Base-by-base conservation (phyloP, 202 grass and related monocot species). In the Bolboschoenoplectus hybrid region DNA sequence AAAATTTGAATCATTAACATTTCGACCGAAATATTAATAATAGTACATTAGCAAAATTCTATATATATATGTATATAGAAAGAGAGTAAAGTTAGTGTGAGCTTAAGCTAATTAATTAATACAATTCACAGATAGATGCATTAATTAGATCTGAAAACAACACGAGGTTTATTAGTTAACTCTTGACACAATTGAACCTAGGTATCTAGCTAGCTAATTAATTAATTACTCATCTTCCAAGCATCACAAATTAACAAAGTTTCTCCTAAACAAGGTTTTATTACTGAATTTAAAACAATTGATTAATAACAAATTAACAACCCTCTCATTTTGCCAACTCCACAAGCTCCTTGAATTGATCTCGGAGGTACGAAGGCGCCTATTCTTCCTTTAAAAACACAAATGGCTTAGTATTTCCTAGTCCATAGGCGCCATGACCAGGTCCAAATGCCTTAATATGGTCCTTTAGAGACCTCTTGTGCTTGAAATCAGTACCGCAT, bases 401-500 rank as follows among this genome's bases (percentile, higher is more conserved):
- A 67, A 63, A 67, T 67, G 40, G 63, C 32, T 89, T 86, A 52
- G 63, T 75, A 5, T 62, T 82, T 76, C 90, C 87, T 14, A 20
- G 8, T 61, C 52, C 90, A 74, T 87, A 66, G 6, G 92, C 89
- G n/a, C 81, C 92, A 75, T 99, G 97, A 1, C 97, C 97, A 13
- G 50, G 84, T 2, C 97, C 97, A 74, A 98, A 98, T 1, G 97
- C 97, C 26, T 90, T 90, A 34, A 93, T 82, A 87, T 98, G 97
- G 87, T 98, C 97, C 91, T 98, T 98, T 74, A 98, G 86, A 17
- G 97, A 98, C 32, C 97, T 88, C 88, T 98, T 98, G 82, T 98
- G 97, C 90, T 98, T 98, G 87, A 98, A 98, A 80, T 98, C 93
- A 81, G 97, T 95, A 63, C 97, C 97, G 69, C 97, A 99, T 70